Conservation (phyloP, 345 rosid species). For the Pistacia vera region DNA sequence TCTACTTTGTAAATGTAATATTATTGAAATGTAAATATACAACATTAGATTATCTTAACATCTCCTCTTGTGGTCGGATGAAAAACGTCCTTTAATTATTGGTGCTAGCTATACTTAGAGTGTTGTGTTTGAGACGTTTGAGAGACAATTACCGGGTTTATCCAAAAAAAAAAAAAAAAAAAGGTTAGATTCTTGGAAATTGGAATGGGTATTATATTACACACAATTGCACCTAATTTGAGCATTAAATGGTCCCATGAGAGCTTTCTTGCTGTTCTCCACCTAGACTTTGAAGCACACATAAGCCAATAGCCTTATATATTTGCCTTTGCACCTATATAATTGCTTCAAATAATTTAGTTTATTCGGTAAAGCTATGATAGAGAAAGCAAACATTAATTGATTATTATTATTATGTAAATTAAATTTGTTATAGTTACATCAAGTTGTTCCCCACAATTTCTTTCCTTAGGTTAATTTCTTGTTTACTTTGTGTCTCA, state of each 20-base stretch:
- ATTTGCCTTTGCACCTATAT: background rate
- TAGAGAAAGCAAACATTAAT: background rate
- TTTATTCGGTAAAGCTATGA: slow-evolving; percentile 14
- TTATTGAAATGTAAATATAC: no score
- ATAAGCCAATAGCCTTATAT: background rate
- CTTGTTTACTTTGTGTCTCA: background rate
- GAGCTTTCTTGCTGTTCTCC: slow-evolving; percentile 4
- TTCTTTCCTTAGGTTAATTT: background rate
- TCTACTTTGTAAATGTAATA: no score
- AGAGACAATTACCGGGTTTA: no score
- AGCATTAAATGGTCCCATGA: slow-evolving; percentile 9
- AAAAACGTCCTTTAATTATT: no score
- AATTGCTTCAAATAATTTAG: slow-evolving; percentile 17
- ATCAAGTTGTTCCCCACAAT: background rate
- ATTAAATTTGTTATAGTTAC: background rate
- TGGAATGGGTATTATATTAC: no score
- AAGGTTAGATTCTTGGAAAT: no score
- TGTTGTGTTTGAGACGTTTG: no score
- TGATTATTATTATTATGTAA: background rate
- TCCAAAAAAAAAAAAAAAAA: no score
- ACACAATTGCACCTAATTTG: background rate
- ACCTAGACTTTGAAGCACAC: background rate
- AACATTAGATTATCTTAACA: no score
- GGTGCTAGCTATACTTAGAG: no score
- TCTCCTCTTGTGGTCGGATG: no score